phyloP scores from a whole-genome alignment of 2,329 filamentous ascomycete species.

The Elsinoe fawcettii region DNA sequence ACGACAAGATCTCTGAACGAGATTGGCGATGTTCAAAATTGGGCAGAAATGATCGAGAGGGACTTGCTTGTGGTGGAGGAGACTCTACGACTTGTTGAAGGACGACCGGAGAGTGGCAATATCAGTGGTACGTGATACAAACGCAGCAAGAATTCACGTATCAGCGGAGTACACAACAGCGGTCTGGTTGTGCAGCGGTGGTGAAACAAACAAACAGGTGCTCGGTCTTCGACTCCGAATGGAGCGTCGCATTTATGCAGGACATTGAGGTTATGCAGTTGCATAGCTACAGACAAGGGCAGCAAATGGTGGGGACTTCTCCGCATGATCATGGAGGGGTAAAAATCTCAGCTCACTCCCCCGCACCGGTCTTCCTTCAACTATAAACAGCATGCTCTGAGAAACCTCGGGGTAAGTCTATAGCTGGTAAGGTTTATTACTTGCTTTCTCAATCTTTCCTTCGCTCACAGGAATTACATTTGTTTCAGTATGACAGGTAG shows the following conservation, averaged over 20 bases:
- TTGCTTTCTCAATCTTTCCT: not conserved
- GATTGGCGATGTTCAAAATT: conserved; percentile 75
- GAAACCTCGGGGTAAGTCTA: not conserved
- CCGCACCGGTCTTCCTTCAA: not conserved
- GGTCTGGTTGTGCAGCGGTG: too few relatives aligned
- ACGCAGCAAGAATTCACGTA: too few relatives aligned
- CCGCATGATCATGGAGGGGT: not conserved
- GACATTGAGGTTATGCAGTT: not conserved
- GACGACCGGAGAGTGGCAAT: conserved; percentile 19
- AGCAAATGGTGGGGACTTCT: not conserved
- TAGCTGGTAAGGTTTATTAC: not conserved
- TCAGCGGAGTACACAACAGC: too few relatives aligned
- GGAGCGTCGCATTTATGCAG: not conserved
- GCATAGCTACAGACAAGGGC: not conserved
- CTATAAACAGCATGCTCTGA: not conserved
- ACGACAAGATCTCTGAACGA: conserved; percentile 64
- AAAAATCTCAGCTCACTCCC: not conserved
- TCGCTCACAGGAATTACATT: not conserved
- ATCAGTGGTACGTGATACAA: conserved; percentile 15
- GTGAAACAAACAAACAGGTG: too few relatives aligned
- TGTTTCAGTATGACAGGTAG: conserved; percentile 16
- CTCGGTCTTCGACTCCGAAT: too few relatives aligned
- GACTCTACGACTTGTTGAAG: conserved; percentile 30
- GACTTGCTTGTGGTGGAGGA: conserved; percentile 33
- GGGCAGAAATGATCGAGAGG: conserved; percentile 67